A percentile compares a stretch with the other conserved stretches of the same genome.
phyloP scores from a whole-genome alignment of 2,329 filamentous ascomycete species.

The Botrytis hyacinthi region DNA sequence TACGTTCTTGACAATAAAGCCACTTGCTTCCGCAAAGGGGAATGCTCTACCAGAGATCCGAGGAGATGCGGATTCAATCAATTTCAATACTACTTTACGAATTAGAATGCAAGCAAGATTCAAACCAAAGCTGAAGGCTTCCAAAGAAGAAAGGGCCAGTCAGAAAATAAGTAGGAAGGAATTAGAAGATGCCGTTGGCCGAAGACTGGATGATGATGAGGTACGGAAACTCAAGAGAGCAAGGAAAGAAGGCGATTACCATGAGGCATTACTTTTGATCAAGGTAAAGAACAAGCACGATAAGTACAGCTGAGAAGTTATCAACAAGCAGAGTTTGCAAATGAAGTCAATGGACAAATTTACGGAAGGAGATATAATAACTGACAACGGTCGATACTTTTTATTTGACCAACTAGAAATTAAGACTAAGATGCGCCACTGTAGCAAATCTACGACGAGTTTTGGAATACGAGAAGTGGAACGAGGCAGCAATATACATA shows the following conservation, averaged over 20 bases:
- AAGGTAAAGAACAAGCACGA: conserved; percentile 93
- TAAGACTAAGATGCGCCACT: background rate
- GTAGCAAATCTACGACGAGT: background rate
- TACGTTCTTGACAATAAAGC: conserved; percentile 64
- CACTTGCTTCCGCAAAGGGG: conserved; percentile 48
- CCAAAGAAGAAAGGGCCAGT: conserved; percentile 77
- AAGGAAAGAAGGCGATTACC: conserved; percentile 81
- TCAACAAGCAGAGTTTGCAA: background rate
- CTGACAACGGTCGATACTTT: conserved; percentile 1
- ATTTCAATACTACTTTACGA: conserved; percentile 69
- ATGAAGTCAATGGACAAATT: background rate
- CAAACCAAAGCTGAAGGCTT: conserved; percentile 77
- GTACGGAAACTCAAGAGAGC: conserved; percentile 80
- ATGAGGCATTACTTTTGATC: conserved; percentile 80
- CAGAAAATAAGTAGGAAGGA: conserved; percentile 86
- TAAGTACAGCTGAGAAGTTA: conserved; percentile 59
- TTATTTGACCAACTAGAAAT: background rate
- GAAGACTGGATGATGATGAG: conserved; percentile 78
- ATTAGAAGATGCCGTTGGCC: conserved; percentile 76
- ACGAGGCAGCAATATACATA: background rate
- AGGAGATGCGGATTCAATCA: conserved; percentile 68
- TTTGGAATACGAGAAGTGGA: background rate
- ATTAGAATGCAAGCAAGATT: conserved; percentile 94
- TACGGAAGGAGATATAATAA: background rate
- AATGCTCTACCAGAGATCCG: conserved; percentile 62